Evolutionary conservation across 345 rosid genomes (phyloP).

Genomic region (Populus davidiana): DNA sequence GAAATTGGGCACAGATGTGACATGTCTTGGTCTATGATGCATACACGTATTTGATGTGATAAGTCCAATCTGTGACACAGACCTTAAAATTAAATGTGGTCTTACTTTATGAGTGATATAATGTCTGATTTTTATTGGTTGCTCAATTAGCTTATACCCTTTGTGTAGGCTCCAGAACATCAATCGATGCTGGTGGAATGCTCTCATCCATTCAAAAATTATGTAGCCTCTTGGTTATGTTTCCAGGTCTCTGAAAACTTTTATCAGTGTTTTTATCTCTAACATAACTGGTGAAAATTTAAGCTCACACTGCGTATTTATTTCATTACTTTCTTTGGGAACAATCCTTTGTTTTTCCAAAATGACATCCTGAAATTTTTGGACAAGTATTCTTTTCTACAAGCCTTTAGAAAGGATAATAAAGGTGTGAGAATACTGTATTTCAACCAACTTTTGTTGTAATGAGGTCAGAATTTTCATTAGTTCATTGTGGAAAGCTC

Average conservation of each 20-base stretch:
- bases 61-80: not conserved
- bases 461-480: too few relatives aligned
- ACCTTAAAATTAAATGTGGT: not conserved
- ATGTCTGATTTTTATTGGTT: constrained; percentile 9
- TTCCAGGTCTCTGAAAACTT: constrained; percentile 55
- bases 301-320: not conserved
- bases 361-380: not conserved
- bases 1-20: too few relatives aligned
- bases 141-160: constrained; percentile 12
- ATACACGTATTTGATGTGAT: not conserved
- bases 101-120: not conserved
- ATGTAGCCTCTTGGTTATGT: constrained; percentile 73
- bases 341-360: not conserved
- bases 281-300: not conserved
- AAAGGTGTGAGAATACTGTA: not conserved
- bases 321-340: not conserved
- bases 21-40: not conserved
- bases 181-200: constrained; percentile 49
- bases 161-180: constrained; percentile 42
- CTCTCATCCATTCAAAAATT: constrained; percentile 58
- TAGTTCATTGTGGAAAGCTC: not conserved
- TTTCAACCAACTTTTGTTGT: too few relatives aligned
- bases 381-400: not conserved
- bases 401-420: not conserved
- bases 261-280: not conserved